Base-by-base conservation (phyloP, 108 stramenopile species). In the Cylindrotheca closterium region DNA sequence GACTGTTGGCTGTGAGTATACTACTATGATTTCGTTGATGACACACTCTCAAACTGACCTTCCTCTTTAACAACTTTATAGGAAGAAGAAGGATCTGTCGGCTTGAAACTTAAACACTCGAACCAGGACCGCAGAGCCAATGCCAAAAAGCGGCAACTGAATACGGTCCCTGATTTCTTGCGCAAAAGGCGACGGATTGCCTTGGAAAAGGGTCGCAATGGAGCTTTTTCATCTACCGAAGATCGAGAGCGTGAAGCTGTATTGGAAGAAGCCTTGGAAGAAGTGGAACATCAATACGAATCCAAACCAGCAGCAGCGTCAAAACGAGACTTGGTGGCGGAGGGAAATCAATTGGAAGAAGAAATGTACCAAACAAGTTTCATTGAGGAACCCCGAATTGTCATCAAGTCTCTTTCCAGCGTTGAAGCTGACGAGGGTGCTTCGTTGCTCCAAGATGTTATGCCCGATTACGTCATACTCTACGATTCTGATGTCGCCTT, bases 401-500 rank as follows among this genome's bases (percentile, higher is more conserved):
- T 94, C 25, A 64, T 93, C 49, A 71, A 83, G 47, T 73, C 84
- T 28, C 84, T 84, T 47, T 71, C 86, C 4, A 63, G 72, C 47
- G 55, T 89, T 19, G 88, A 78, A 45, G 87, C 77, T 5, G 81
- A 79, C 45, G 81, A 85, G 30, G 81, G 83, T 22, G 58, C 75
- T 22, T 55, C 84, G 45, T 59, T 97, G 31, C 81, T 97, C 4
- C 63, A 88, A 2, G 96, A 98, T 51, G 55, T 91, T 22, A 55
- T 73, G 32, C 98, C 98, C 32, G 59, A 67, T 30, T 83, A 84
- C 47, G 93, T 97, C 22, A 71, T 99, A 7, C 51, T 97, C 63
- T 97, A 94, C 64, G 97, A 99, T 51, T 79, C 88, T 4, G 96
- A 97, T 58, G 65, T 94, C 5, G 60, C 75, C 32, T 91, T 97